A percentile compares a stretch with the other conserved stretches of the same genome.
Conservation (phyloP, 495 filamentous ascomycete species). For the Physcia stellaris region DNA sequence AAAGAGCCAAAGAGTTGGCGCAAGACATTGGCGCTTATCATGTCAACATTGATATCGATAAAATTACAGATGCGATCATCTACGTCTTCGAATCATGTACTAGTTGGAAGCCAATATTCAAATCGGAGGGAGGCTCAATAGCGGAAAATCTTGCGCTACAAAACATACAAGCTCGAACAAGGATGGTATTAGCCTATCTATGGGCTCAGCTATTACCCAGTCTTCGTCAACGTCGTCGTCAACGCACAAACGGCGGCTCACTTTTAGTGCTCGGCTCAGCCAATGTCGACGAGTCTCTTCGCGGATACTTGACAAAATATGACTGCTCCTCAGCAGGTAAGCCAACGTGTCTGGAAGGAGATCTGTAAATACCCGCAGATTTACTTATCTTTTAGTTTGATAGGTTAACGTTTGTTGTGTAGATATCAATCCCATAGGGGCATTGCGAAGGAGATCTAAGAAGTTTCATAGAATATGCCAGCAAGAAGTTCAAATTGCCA, state of each 20-base stretch:
- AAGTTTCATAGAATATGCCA: conserved; percentile 58
- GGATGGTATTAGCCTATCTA: conserved; percentile 73
- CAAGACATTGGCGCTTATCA: conserved; percentile 62
- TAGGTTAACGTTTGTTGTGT: too few species aligned
- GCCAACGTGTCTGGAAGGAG: neutral
- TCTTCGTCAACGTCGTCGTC: conserved; percentile 32
- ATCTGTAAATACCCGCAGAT: conserved; percentile 7
- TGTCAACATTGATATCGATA: conserved; percentile 64
- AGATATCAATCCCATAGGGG: conserved; percentile 23
- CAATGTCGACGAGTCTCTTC: conserved; percentile 35
- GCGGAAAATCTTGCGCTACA: conserved; percentile 60
- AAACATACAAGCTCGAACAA: conserved; percentile 64
- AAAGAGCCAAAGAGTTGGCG: conserved; percentile 54
- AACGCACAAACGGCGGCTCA: conserved; percentile 36
- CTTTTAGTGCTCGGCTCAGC: conserved; percentile 53
- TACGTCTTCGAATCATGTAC: conserved; percentile 40
- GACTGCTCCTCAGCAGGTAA: conserved; percentile 34
- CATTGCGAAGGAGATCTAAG: conserved; percentile 62
- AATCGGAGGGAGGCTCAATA: conserved; percentile 47
- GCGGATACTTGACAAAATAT: conserved; percentile 60
- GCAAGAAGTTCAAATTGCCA: conserved; percentile 49
- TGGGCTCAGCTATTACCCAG: conserved; percentile 57
- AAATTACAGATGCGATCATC: conserved; percentile 38
- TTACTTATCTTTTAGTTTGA: too few species aligned
- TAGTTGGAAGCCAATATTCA: conserved; percentile 50